Base-by-base conservation (phyloP, 345 rosid species). In the Alliaria petiolata region DNA sequence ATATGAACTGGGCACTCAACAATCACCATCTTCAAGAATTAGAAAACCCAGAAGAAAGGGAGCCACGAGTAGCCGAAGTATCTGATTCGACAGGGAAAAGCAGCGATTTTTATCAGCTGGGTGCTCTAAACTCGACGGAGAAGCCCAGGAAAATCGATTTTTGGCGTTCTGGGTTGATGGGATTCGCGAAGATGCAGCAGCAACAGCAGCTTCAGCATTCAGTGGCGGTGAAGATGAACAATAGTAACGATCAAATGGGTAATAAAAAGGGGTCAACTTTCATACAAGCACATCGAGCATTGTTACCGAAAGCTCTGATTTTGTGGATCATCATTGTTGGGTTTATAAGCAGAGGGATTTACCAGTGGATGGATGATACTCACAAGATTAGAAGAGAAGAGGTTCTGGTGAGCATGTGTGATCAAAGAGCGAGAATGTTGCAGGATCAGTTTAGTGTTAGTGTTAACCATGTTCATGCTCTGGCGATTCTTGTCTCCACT, bases 401-500 rank as follows among this genome's bases (percentile, higher is more conserved):
- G 50, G 87, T 80, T 14, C 53, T 95, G 77, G 83, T 78, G 5
- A 86, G 90, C 67, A 95, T 91, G 99, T 95, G 99, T 82, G 97
- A 95, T 75, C 91, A 89, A 66, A 83, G 99, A 78, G 96, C 99
- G 0, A 84, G 99, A 67, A 95, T 95, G 97, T 75, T 95, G 83
- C 97, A 95, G 69, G 99, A 95, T 83, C 99, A 88, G 62, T 95
- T 95, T 70, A 88, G 78, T 84, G 99, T 95, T 72, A 91, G 97
- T 78, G 99, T 91, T 59, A 95, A 95, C 68, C 99, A 95, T 84
- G 97, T 95, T 46, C 99, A 95, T 65, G 99, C 97, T 64, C 86
- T 95, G 66, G 96, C 99, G 65, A 85, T 95, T 76, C 96, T 95
- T 56, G 95, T 95, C 80, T 95, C 99, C 53, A 91, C 99, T 67